Base-by-base conservation (phyloP, 257 asterid species). In the Ballota nigra region DNA sequence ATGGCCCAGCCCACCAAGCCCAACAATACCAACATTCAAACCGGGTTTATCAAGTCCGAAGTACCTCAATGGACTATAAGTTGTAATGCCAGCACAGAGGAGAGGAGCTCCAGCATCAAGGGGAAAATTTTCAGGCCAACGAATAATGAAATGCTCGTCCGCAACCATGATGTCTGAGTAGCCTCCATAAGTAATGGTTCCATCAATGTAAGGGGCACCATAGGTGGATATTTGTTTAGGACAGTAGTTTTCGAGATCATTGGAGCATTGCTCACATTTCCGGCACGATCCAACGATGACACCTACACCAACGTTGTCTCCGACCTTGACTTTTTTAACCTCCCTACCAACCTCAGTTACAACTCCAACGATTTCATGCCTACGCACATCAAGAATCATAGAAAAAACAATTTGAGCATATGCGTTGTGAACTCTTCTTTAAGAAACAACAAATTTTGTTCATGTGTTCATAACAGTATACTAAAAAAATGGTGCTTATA, bases 1-100 rank as follows among this genome's bases (percentile, higher is more conserved):
- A 70, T 85, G 93, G 41, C 90, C 90, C 4, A 87, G 76, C 1
- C 93, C 90, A 18, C 93, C 93, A 18, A 87, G 86, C 15, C 94
- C 91, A 0, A 83, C 90, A 19, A 85, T 70, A 3, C 91, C 94
- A 8, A 85, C 62, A 15, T 75, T 70, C 60, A 73, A 16, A 3
- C 89, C 87, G 1, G 87, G 86, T 72, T 84, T 83, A 75, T 85
- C 83, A n/a, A 87, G 83, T 49, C 85, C 91, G 58, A 69, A 83
- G 70, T 83, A 71, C 73, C 24, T 80, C 41, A 87, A 74, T 0
- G 91, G 85, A 26, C 91, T 85, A 59, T 85, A 87, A 0, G 89
- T 83, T 1, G 91, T 83, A 66, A 87, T 85, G 0, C 90, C 90
- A 6, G 90, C 89, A 67, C 87, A 87, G 13, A 85, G 84, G 53